Evolutionary conservation across 768 basidiomycete species (phyloP).

Genomic region (Hygrophorus russula): DNA sequence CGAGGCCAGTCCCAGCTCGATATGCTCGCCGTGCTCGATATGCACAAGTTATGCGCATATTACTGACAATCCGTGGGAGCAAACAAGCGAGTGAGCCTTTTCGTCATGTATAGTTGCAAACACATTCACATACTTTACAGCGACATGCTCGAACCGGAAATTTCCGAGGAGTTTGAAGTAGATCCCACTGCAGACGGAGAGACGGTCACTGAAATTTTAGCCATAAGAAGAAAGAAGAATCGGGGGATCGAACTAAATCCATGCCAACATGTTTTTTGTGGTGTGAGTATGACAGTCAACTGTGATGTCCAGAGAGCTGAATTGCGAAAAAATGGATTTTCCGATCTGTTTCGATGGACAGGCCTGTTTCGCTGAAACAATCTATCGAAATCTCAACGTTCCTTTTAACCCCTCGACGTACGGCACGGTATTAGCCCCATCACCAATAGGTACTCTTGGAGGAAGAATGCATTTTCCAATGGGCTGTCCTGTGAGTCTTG

Average conservation of each 20-base stretch:
- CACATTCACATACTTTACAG: conserved; percentile 1
- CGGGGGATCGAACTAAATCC: conserved; percentile 12
- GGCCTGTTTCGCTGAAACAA: conserved; percentile 12
- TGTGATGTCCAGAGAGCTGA: neutral
- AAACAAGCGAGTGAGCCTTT: conserved; percentile 6
- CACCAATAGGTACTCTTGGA: conserved; percentile 3
- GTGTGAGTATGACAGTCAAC: conserved; percentile 8
- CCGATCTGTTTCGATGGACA: neutral
- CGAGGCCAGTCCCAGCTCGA: conserved; percentile 1
- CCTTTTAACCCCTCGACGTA: conserved; percentile 11
- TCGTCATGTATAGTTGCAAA: neutral
- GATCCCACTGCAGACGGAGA: conserved; percentile 5
- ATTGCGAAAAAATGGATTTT: neutral
- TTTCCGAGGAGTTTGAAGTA: conserved; percentile 11
- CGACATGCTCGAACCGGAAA: conserved; percentile 9
- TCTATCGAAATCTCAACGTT: conserved; percentile 11
- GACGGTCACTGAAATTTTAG: neutral
- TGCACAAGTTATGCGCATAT: conserved; percentile 11
- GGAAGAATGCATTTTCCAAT: conserved; percentile 10
- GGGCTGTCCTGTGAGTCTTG: conserved; percentile 11
- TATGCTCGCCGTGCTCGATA: conserved; percentile 10
- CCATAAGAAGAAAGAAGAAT: neutral
- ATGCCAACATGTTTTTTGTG: conserved; percentile 14
- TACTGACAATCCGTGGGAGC: conserved; percentile 12
- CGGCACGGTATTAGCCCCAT: conserved; percentile 6